These are phyloP conservation scores for Pseudogymnoascus sp. DNA, from an alignment of 2,329 filamentous ascomycete genomes.

Conservation along the genomic window DNA sequence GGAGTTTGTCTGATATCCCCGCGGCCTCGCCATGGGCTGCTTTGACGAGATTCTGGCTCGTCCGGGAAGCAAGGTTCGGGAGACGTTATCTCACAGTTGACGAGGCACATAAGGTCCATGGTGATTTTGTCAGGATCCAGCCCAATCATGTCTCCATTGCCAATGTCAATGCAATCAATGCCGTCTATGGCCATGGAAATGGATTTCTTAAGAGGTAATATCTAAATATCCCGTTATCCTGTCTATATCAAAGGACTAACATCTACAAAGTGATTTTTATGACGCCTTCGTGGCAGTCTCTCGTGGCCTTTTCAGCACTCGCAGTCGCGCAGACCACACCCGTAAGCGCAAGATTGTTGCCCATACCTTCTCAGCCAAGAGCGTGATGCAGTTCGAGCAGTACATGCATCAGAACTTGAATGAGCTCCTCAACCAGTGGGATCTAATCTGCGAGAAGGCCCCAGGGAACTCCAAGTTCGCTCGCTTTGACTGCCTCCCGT, in stretches of 20 bases:
- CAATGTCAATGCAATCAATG: slow-evolving; percentile 66
- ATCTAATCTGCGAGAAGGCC: slow-evolving; percentile 43
- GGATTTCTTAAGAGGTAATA: slow-evolving; percentile 60
- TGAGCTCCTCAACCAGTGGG: slow-evolving; percentile 62
- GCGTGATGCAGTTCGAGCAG: slow-evolving; percentile 72
- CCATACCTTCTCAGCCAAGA: slow-evolving; percentile 76
- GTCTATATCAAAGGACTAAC: not conserved
- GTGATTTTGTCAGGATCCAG: slow-evolving; percentile 73
- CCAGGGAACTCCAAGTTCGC: slow-evolving; percentile 49
- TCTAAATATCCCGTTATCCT: not conserved
- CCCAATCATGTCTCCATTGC: slow-evolving; percentile 78
- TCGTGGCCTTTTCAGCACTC: slow-evolving; percentile 77
- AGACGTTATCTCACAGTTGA: slow-evolving; percentile 56
- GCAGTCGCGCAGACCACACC: slow-evolving; percentile 70
- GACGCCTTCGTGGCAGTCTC: slow-evolving; percentile 81
- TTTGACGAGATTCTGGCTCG: slow-evolving; percentile 51
- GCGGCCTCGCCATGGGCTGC: not conserved
- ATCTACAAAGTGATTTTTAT: slow-evolving; percentile 61
- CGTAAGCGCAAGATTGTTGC: slow-evolving; percentile 80
- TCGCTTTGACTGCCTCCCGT: slow-evolving; percentile 66
- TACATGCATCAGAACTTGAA: slow-evolving; percentile 74
- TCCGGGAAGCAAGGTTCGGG: slow-evolving; percentile 54
- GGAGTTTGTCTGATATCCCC: not conserved
- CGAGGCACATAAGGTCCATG: slow-evolving; percentile 59
- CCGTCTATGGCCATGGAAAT: slow-evolving; percentile 73